These are phyloP conservation scores for Hydnum rufescens DNA, from an alignment of 768 basidiomycete species.

Conservation along the genomic window DNA sequence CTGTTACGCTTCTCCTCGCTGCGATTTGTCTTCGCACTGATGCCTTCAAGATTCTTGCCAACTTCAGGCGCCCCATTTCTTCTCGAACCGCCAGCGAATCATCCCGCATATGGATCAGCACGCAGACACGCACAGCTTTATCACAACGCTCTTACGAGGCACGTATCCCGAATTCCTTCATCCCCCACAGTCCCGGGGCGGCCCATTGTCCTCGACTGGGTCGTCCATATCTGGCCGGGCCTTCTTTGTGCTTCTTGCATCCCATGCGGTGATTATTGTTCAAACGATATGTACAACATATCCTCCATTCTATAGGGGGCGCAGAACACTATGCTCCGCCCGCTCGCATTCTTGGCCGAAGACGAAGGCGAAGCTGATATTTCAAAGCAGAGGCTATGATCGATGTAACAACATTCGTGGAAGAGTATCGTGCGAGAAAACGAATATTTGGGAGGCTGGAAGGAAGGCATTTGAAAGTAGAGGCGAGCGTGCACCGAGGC, in stretches of 20 bases:
- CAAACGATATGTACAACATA: background rate
- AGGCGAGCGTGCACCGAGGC: too few species aligned
- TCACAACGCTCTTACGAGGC: background rate
- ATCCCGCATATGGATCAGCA: background rate
- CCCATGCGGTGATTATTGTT: background rate
- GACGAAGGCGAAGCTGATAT: too few species aligned
- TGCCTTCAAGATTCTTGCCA: background rate
- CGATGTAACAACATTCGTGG: too few species aligned
- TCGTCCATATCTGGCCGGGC: background rate
- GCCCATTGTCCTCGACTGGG: background rate
- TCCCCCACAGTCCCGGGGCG: background rate
- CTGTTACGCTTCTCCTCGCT: background rate
- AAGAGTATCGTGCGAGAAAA: slow-evolving; percentile 1
- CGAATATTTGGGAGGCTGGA: slow-evolving; percentile 4
- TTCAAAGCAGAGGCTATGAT: too few species aligned
- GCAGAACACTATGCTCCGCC: too few species aligned
- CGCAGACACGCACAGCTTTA: background rate
- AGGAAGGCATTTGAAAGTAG: too few species aligned
- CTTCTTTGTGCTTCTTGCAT: background rate
- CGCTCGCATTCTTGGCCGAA: too few species aligned
- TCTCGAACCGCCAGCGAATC: background rate
- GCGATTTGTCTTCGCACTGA: background rate
- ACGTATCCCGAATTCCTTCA: background rate
- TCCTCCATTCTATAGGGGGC: background rate
- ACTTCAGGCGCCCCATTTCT: background rate